Evolutionary conservation across 1,139 yeast species (phyloP).

Genomic region (Lizanozyma gosingica): DNA sequence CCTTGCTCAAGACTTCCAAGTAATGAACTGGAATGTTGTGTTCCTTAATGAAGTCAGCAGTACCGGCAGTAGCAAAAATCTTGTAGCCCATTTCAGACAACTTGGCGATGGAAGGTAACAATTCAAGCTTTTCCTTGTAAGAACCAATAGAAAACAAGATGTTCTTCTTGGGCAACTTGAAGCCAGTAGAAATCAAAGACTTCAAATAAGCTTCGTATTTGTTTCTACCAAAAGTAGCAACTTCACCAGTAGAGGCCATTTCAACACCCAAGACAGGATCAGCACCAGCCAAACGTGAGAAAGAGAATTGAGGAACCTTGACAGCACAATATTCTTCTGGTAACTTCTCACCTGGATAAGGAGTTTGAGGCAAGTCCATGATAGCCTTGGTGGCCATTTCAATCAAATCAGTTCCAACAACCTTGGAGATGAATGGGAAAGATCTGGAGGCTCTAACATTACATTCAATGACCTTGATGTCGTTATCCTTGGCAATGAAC

Average conservation of each 20-base stretch:
- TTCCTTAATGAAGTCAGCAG: conserved; percentile 96
- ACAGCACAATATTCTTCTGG: conserved; percentile 95
- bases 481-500: conserved; percentile 86
- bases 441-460: conserved; percentile 98
- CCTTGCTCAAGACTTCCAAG: conserved; percentile 74
- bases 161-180: conserved; percentile 91
- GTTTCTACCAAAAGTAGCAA: conserved; percentile 93
- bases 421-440: conserved; percentile 97
- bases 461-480: conserved; percentile 96
- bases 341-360: conserved; percentile 81
- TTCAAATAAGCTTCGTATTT: conserved; percentile 96
- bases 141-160: conserved; percentile 92
- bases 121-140: conserved; percentile 91
- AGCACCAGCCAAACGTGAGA: conserved; percentile 96
- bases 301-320: conserved; percentile 96
- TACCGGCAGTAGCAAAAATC: conserved; percentile 96
- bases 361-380: conserved; percentile 77
- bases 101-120: conserved; percentile 79
- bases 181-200: conserved; percentile 90
- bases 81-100: conserved; percentile 79
- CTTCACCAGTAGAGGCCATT: conserved; percentile 99
- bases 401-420: conserved; percentile 91
- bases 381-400: conserved; percentile 97
- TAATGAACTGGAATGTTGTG: conserved; percentile 92
- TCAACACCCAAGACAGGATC: conserved; percentile 98